Conservation (phyloP, 1,284 basidiomycete genomes). For the Puccinia hordei region DNA sequence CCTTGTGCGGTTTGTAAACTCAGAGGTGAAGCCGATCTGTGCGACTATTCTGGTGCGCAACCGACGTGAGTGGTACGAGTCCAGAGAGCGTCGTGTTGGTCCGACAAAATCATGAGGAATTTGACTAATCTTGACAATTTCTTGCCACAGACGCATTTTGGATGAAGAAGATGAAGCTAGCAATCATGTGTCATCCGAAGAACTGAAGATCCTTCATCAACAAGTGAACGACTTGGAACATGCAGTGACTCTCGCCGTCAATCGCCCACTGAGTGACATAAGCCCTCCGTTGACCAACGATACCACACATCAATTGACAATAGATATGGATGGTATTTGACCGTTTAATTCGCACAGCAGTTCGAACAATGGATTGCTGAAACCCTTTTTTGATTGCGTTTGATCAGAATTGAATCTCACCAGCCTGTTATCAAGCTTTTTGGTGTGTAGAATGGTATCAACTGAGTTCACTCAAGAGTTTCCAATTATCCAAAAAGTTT, state of each 20-base stretch:
- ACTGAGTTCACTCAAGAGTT: slow-evolving; percentile 28
- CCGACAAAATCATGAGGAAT: neutral
- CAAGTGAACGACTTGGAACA: slow-evolving; percentile 43
- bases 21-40: slow-evolving; percentile 47
- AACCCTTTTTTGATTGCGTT: neutral
- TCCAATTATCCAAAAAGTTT: slow-evolving; percentile 35
- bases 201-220: slow-evolving; percentile 32
- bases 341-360: neutral
- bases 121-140: neutral
- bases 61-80: slow-evolving; percentile 1
- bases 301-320: slow-evolving; percentile 6
- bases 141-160: slow-evolving; percentile 25
- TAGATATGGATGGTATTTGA: slow-evolving; percentile 46
- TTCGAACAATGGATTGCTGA: neutral
- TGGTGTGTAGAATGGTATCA: slow-evolving; percentile 19
- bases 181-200: slow-evolving; percentile 37
- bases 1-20: slow-evolving; percentile 50
- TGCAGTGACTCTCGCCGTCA: slow-evolving; percentile 37
- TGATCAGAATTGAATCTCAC: slow-evolving; percentile 32
- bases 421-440: slow-evolving; percentile 11
- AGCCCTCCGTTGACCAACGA: neutral
- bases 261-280: neutral
- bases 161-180: slow-evolving; percentile 42
- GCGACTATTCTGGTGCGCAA: slow-evolving; percentile 43
- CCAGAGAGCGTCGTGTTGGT: neutral